Evolutionary conservation across 164 flowering plant species (phyloP), one percentile per base, ranked within the genome.

Genomic region (Akebia trifoliata): DNA sequence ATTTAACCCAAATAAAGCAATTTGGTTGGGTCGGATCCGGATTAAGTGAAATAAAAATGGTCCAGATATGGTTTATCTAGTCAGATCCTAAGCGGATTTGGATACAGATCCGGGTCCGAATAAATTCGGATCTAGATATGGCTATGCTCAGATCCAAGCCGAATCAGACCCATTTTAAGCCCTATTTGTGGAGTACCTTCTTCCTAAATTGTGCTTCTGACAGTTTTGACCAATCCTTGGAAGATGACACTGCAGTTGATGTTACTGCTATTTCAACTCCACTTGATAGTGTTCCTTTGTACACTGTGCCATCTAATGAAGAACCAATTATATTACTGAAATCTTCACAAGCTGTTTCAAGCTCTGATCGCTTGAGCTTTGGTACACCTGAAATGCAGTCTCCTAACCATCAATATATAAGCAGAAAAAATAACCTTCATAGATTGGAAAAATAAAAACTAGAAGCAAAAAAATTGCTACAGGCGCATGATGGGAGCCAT

Each of bases 271-370:
- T 87, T 69, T 87, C 95, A 60, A 82, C 88, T 51, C 95, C 95
- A 73, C 82, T 87, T 10, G 95, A 87, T 30, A 87, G 78, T 44
- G 90, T 87, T 25, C 95, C 95, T 66, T 87, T 87, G 59, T 79
- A 87, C 21, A 84, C 65, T 0, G 75, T 82, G 47, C 86, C 78
- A 50, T 78, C 80, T 12, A 74, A 59, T 34, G 71, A 61, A 54
- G 78, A 64, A 25, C 81, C 95, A 56, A 87, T 83, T 60, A 87
- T 76, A 46, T 87, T 87, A 50, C 95, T 87, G 69, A 87, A 87
- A 74, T 87, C 95, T 64, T 87, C 95, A 66, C 95, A 87, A 14
- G 95, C 95, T 63, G 76, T 67, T 73, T 79, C 87, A 45, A 87
- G 85, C 68, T 87, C 95, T 47, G 78, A 46, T 29, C 85, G 68